Evolutionary conservation across 306 rosid species (phyloP).

Genomic region (Abrus pulchellus): DNA sequence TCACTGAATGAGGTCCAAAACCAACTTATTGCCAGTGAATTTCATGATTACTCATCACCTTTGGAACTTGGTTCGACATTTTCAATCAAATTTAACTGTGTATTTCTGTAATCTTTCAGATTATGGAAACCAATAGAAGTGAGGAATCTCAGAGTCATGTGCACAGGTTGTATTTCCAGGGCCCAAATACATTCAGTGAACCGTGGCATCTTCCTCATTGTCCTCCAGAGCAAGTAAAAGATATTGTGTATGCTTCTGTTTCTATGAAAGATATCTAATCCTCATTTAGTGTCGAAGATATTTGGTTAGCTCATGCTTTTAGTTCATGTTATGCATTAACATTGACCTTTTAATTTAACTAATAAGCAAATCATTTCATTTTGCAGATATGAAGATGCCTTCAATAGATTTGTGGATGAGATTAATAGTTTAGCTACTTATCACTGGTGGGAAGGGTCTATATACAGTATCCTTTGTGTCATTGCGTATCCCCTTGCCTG

Average conservation of each 20-base stretch:
- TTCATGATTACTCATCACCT: conserved; percentile 32
- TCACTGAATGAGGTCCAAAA: conserved; percentile 88
- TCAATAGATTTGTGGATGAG: conserved; percentile 93
- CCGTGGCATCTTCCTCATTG: conserved; percentile 98
- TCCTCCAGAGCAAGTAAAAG: conserved; percentile 95
- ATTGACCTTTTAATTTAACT: conserved; percentile 33
- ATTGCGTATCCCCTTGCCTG: conserved; percentile 91
- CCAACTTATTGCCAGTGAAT: conserved; percentile 44
- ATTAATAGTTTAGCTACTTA: conserved; percentile 87
- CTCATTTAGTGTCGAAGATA: conserved; percentile 21
- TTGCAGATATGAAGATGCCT: conserved; percentile 94
- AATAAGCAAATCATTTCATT: conserved; percentile 26
- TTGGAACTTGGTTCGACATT: conserved; percentile 33
- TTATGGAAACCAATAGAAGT: conserved; percentile 90
- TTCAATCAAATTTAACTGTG: conserved; percentile 23
- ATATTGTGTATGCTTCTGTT: conserved; percentile 80
- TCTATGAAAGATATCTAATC: conserved; percentile 49
- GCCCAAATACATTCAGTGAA: conserved; percentile 96
- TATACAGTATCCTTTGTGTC: conserved; percentile 80
- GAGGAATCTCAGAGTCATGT: conserved; percentile 96
- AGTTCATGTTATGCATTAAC: conserved; percentile 33
- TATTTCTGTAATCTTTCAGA: conserved; percentile 64
- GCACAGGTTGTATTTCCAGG: conserved; percentile 94
- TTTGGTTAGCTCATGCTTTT: conserved; percentile 32
- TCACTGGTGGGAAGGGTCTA: conserved; percentile 99